Evolutionary conservation across 306 rosid species (phyloP), one percentile per base, ranked within the genome.

Genomic region (Sphenostylis stenocarpa): DNA sequence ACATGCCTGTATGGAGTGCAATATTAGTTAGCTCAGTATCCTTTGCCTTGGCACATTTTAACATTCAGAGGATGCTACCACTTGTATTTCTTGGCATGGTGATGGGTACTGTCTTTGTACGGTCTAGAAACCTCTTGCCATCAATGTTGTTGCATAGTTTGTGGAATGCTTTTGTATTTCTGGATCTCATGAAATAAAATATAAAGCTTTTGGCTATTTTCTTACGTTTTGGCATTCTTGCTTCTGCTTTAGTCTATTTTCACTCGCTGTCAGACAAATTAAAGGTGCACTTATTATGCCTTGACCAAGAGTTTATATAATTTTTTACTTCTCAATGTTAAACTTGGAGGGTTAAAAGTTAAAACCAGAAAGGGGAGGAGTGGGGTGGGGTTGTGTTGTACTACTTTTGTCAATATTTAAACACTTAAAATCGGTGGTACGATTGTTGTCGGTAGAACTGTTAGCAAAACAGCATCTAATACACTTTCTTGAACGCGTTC

Each of bases 81-180:
- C 88, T 85, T 82, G 70, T 87, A 74, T 82, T 85, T 83, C 91
- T 87, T 9, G 91, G 91, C 29, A 72, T 85, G 53, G 87, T 87
- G 19, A 85, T 87, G 87, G 91, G 91, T 74, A 44, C 74, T 77
- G 76, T 87, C 41, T 87, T 83, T 80, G 87, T 76, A 75, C 61
- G 91, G 20, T 82, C 91, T 41, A 85, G 85, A 73, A 87, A 87
- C 84, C 87, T 87, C 52, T 77, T 87, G 55, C 87, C 91, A 52
- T 80, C 91, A 24, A 85, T 87, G 87, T 45, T 85, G 84, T 87
- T 87, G 73, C 91, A 87, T 80, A 87, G 91, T 77, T 75, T 87
- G 84, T 87, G 91, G 91, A 87, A 87, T 87, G 88, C 87, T 77
- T 87, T 87, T 85, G 87, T 87, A 38, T 87, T 87, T 85, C 82